Evolutionary conservation across 352 stramenopile genomes (phyloP).

Genomic region (Poterioochromonas sp.): DNA sequence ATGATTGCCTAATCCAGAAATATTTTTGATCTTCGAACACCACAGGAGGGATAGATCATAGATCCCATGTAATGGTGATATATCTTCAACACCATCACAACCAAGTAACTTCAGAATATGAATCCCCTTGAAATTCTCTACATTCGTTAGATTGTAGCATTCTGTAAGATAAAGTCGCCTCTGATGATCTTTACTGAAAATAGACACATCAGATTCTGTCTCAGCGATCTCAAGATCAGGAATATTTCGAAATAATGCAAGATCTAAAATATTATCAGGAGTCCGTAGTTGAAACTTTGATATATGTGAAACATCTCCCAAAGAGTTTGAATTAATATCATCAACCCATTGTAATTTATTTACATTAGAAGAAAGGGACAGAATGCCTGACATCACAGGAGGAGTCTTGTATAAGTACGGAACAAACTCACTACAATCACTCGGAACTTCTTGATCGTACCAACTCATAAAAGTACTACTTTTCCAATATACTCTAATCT

Average conservation of each 20-base stretch:
- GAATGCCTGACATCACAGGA: too few relatives aligned
- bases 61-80: conserved; percentile 1
- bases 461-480: too few relatives aligned
- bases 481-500: too few relatives aligned
- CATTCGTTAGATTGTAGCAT: not conserved
- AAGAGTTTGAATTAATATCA: too few relatives aligned
- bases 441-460: too few relatives aligned
- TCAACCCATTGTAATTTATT: too few relatives aligned
- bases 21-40: not conserved
- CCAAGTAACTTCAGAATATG: not conserved
- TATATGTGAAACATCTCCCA: conserved; percentile 2
- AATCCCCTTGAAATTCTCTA: not conserved
- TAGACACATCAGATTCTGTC: too few relatives aligned
- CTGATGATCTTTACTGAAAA: too few relatives aligned
- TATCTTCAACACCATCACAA: not conserved
- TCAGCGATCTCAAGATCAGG: not conserved
- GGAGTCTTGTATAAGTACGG: too few relatives aligned
- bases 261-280: not conserved
- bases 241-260: not conserved
- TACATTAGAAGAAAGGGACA: too few relatives aligned
- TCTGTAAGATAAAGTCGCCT: not conserved
- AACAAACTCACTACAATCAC: too few relatives aligned
- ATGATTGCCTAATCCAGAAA: not conserved
- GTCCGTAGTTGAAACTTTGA: not conserved
- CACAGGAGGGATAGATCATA: not conserved